phyloP scores from a whole-genome alignment of 768 basidiomycete genomes.

The Leccinellum albellum region DNA sequence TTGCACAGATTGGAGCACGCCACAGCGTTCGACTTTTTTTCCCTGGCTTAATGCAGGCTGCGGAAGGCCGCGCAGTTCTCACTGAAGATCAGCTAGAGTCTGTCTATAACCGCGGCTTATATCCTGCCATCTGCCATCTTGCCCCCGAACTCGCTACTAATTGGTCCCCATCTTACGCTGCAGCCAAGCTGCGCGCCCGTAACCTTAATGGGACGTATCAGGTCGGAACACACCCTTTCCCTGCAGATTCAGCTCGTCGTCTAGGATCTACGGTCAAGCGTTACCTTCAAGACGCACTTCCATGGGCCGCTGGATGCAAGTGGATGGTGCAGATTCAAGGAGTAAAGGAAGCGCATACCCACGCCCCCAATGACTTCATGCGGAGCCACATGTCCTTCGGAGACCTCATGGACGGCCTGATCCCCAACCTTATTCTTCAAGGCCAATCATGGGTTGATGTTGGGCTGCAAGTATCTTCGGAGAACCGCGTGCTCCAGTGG shows the following conservation, averaged over 20 bases:
- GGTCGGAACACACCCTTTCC: background rate
- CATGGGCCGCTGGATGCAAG: background rate
- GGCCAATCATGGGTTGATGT: slow-evolving; percentile 7
- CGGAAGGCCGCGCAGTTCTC: background rate
- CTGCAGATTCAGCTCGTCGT: background rate
- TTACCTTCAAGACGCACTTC: background rate
- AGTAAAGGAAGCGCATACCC: slow-evolving; percentile 3
- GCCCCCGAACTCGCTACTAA: slow-evolving; percentile 2
- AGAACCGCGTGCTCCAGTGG: slow-evolving; percentile 5
- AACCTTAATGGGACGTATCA: slow-evolving; percentile 5
- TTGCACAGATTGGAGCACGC: background rate
- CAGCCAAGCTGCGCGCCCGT: background rate
- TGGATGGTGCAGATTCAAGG: slow-evolving; percentile 9
- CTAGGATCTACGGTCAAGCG: background rate
- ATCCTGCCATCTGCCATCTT: background rate
- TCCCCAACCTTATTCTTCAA: background rate
- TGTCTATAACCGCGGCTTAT: background rate
- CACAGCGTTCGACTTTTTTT: slow-evolving; percentile 1
- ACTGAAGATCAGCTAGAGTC: background rate
- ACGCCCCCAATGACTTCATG: background rate
- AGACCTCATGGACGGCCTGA: background rate
- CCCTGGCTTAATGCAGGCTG: background rate
- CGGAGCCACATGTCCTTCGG: background rate
- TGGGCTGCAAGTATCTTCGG: slow-evolving; percentile 1
- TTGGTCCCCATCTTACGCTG: slow-evolving; percentile 1